Base-by-base conservation (phyloP, 2,329 filamentous ascomycete genomes). In the Aureobasidium pullulans region DNA sequence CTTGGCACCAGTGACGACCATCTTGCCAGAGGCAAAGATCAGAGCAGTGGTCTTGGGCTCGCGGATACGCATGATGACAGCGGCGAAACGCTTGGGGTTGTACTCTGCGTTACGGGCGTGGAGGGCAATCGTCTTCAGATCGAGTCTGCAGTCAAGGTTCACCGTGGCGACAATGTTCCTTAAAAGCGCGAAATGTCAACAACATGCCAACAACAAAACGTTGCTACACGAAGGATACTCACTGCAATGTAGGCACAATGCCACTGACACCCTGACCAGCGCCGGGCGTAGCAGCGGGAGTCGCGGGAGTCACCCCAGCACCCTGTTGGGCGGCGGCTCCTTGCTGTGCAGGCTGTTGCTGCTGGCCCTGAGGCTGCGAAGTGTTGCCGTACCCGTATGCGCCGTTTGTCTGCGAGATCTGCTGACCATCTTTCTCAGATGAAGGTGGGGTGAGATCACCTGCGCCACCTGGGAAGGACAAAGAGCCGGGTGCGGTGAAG, bases 91-190 rank as follows among this genome's bases (percentile, higher is more conserved):
- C 91, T 96, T 96, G 63, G 91, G 92, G 73, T 96, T 96, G 82
- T 96, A 96, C 81, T 97, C 94, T 64, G 94, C 94, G 75, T 97
- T 99, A 77, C 94, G 87, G 65, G 94, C 94, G 77, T 99, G 94
- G 73, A 97, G 83, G 69, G 94, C 94, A 74, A 99, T 97, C 69
- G 94, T 97, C 88, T 97, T 97, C 67, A 99, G 83, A 74, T 99
- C 94, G 78, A 97, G 80, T 68, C 93, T 92, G 79, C 93, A 96
- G 81, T 95, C 90, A 72, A 97, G 84, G 76, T 97, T 97, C 80
- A 97, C 94, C 68, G 94, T 99, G 67, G 94, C 93, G 76, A 97
- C 93, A 79, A 97, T 96, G 80, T 97, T 96, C 86, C 90, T 95
- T 90, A 59, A 74, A 72, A 80, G 19, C 40, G 52, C 40, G 59